Percentiles rank a stretch among this genome's conserved stretches.
These are phyloP conservation scores for Isatis lusitanica DNA, from an alignment of 441 rosid genomes.

Conservation along the genomic window DNA sequence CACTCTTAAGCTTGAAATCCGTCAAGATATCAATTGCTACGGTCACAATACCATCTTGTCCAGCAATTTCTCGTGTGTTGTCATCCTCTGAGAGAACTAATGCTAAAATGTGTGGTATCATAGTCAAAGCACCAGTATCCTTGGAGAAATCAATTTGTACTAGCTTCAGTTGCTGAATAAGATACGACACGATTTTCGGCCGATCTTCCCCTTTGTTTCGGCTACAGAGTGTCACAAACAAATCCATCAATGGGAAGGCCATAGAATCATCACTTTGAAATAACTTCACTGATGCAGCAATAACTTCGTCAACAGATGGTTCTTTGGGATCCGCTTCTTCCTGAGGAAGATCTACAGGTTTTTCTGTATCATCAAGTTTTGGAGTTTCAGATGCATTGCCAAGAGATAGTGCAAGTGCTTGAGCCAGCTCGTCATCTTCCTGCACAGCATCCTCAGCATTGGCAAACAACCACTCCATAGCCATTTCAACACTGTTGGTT, in stretches of 20 bases:
- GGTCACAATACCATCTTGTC: slow-evolving; percentile 70
- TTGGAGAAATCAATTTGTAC: slow-evolving; percentile 68
- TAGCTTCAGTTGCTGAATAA: slow-evolving; percentile 84
- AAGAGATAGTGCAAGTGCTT: slow-evolving; percentile 92
- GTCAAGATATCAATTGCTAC: slow-evolving; percentile 67
- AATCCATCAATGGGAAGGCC: slow-evolving; percentile 84
- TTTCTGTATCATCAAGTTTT: slow-evolving; percentile 73
- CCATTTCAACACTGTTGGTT: slow-evolving; percentile 97
- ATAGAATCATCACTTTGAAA: slow-evolving; percentile 73
- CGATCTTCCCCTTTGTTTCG: slow-evolving; percentile 85
- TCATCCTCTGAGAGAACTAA: slow-evolving; percentile 86
- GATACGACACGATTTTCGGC: slow-evolving; percentile 68
- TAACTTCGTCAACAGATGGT: slow-evolving; percentile 83
- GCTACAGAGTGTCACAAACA: slow-evolving; percentile 85
- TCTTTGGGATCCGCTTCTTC: slow-evolving; percentile 57
- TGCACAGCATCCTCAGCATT: slow-evolving; percentile 94
- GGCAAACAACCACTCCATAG: slow-evolving; percentile 93
- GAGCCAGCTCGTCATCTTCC: slow-evolving; percentile 98
- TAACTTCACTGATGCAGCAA: slow-evolving; percentile 77
- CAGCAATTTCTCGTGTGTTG: slow-evolving; percentile 76
- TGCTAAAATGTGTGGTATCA: slow-evolving; percentile 83
- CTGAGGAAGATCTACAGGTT: slow-evolving; percentile 55
- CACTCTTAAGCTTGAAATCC: slow-evolving; percentile 60
- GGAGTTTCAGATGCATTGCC: slow-evolving; percentile 89
- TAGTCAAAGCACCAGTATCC: slow-evolving; percentile 73